A percentile compares a stretch with the other conserved stretches of the same genome.
phyloP scores from a whole-genome alignment of 352 stramenopile species.

The Phytophthora europaea region DNA sequence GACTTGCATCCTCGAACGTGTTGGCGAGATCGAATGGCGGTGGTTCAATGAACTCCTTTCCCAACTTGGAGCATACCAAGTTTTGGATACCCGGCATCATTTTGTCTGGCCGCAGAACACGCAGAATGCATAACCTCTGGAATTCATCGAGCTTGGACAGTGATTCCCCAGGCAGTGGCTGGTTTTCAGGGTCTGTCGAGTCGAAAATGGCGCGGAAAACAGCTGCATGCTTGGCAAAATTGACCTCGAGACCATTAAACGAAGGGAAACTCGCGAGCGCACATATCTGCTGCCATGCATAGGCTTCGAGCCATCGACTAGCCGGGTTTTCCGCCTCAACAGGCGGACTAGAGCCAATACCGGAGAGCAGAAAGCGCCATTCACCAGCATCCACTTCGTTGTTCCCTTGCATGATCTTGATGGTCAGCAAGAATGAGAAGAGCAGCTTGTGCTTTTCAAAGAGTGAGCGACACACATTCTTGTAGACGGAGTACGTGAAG shows the following conservation, averaged over 20 bases:
- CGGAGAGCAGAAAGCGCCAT: slow-evolving; percentile 93
- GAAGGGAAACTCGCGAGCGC: slow-evolving; percentile 42
- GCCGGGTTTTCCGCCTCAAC: slow-evolving; percentile 39
- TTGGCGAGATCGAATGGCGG: slow-evolving; percentile 93
- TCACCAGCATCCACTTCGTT: slow-evolving; percentile 83
- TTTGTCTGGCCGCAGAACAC: slow-evolving; percentile 86
- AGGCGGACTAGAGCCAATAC: slow-evolving; percentile 54
- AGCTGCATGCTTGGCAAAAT: slow-evolving; percentile 51
- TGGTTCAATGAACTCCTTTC: slow-evolving; percentile 92
- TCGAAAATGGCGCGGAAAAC: slow-evolving; percentile 84
- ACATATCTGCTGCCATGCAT: slow-evolving; percentile 78
- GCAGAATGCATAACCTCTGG: slow-evolving; percentile 83
- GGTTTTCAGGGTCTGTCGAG: slow-evolving; percentile 85
- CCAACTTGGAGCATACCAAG: slow-evolving; percentile 91
- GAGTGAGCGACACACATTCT: slow-evolving; percentile 93
- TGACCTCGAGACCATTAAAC: slow-evolving; percentile 44
- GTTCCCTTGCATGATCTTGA: slow-evolving; percentile 92
- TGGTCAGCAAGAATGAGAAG: slow-evolving; percentile 93
- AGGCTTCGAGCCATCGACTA: slow-evolving; percentile 64
- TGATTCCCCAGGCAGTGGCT: slow-evolving; percentile 68
- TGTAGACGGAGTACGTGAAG: slow-evolving; percentile 96
- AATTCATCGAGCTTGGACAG: slow-evolving; percentile 82
- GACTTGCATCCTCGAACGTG: slow-evolving; percentile 92
- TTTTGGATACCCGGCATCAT: slow-evolving; percentile 93
- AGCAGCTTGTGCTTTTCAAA: slow-evolving; percentile 96